Conservation (phyloP, 2,329 filamentous ascomycete species). For the Nannizziopsis barbatae region DNA sequence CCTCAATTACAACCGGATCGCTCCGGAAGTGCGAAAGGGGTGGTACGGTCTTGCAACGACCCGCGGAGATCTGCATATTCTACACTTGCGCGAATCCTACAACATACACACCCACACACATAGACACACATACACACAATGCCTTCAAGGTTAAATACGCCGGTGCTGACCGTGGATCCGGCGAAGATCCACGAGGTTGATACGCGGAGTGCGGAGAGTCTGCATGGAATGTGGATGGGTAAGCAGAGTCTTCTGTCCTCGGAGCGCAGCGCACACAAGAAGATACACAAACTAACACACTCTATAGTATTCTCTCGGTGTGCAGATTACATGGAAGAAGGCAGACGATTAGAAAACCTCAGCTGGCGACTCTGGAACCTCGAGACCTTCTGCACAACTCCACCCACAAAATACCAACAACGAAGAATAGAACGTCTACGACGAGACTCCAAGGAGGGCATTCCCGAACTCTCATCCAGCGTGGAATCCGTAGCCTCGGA, state of each 20-base stretch:
- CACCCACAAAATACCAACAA: constrained; percentile 25
- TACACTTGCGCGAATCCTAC: neutral
- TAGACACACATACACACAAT: constrained; percentile 39
- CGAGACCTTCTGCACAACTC: constrained; percentile 78
- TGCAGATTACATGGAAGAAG: constrained; percentile 86
- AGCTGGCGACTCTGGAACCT: constrained; percentile 93
- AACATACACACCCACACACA: too few species aligned
- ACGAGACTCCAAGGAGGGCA: constrained; percentile 44
- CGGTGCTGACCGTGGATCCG: constrained; percentile 83
- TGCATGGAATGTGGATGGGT: constrained; percentile 97
- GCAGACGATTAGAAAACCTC: constrained; percentile 82
- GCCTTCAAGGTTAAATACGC: constrained; percentile 71
- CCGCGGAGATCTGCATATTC: neutral
- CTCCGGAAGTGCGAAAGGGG: neutral
- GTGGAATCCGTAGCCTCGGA: constrained; percentile 60
- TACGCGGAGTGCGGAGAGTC: constrained; percentile 79
- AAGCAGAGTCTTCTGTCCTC: constrained; percentile 33
- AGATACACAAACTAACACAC: neutral
- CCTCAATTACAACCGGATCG: neutral
- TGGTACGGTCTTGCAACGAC: neutral
- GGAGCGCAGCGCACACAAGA: neutral
- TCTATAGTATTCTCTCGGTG: constrained; percentile 78
- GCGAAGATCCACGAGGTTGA: constrained; percentile 91
- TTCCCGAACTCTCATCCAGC: constrained; percentile 65
- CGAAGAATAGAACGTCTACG: constrained; percentile 11